These are phyloP conservation scores for Gastrodia elata DNA, from an alignment of 106 monocot genomes.

Conservation along the genomic window DNA sequence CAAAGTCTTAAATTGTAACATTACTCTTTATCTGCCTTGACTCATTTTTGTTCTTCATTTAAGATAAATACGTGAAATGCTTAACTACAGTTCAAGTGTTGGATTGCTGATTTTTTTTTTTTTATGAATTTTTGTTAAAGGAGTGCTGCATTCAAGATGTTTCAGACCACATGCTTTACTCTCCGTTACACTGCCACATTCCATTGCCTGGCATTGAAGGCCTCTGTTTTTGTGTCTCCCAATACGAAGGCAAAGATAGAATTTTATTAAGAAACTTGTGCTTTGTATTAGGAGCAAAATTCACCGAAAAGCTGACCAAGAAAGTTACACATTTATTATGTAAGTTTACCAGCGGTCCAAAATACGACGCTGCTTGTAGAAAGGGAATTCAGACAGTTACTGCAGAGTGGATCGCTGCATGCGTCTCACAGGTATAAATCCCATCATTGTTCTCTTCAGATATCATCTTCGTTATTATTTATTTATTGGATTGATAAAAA, in stretches of 20 bases:
- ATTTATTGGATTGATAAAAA: background rate
- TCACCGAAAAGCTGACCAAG: conserved; percentile 55
- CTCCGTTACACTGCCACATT: conserved; percentile 63
- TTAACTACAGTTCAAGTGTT: background rate
- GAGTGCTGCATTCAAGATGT: conserved; percentile 75
- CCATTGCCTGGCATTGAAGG: conserved; percentile 84
- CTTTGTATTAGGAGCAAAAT: conserved; percentile 70
- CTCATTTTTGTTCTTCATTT: background rate
- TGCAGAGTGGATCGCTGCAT: conserved; percentile 87
- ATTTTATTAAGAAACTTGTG: conserved; percentile 70
- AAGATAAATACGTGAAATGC: background rate
- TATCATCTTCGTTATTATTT: background rate
- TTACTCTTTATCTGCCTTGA: background rate
- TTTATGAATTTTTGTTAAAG: conserved; percentile 20
- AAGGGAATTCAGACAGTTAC: conserved; percentile 69
- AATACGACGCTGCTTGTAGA: conserved; percentile 77
- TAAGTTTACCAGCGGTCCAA: conserved; percentile 79
- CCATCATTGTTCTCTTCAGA: background rate
- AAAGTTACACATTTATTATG: conserved; percentile 90
- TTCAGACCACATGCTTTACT: conserved; percentile 65
- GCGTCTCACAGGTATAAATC: conserved; percentile 48
- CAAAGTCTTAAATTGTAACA: too few species aligned
- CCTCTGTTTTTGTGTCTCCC: conserved; percentile 73
- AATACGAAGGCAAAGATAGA: conserved; percentile 87
- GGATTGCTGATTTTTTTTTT: background rate